Base-by-base conservation (phyloP, 23 red algal genomes). In the Agarophyton chilense region DNA sequence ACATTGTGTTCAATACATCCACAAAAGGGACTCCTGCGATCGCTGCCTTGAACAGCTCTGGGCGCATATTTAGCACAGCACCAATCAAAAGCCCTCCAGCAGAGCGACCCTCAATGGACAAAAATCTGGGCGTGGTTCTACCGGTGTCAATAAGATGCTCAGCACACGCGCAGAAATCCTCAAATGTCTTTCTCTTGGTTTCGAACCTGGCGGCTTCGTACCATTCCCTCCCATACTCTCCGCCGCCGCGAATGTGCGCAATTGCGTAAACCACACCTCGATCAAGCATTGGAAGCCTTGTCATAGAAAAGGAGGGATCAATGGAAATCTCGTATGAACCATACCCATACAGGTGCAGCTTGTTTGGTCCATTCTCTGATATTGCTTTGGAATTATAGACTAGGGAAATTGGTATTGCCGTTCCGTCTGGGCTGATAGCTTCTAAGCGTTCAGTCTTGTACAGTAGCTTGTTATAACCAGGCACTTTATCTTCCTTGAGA, bases 1-100 rank as follows among this genome's bases (percentile, higher is more conserved):
- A 85, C 94, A 96, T 96, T 38, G 94, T 96, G 40, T 84, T 96
- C 81, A 96, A 47, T 45, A 96, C 94, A 64, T 96, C 94, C 17
- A 96, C 94, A 81, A 96, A 96, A 22, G 94, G 94, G 9, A 96
- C 94, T n/a, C 84, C 87, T 11, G 89, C 94, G 63, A 93, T 58
- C 8, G 88, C 94, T 19, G 57, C 94, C 28, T 72, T 62, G 84
- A 96, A 96, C 14, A 96, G 62, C 22, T 93, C 94, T 43, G 94
- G 94, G 26, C 79, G 75, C 94, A 96, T 96, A 55, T 96, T 96
- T 3, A 96, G 46, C 11, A 92, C 90, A 4, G 87, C 94, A 5
- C 94, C 94, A 9, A 96, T 86, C 35, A 96, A 52, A 35, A 96
- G 76, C 14, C 94, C 94, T 13, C 94, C 94, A 0, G 94, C 94